A percentile compares a stretch with the other conserved stretches of the same genome.
Conservation (phyloP, 2,329 filamentous ascomycete genomes). For the Thelonectria olida region DNA sequence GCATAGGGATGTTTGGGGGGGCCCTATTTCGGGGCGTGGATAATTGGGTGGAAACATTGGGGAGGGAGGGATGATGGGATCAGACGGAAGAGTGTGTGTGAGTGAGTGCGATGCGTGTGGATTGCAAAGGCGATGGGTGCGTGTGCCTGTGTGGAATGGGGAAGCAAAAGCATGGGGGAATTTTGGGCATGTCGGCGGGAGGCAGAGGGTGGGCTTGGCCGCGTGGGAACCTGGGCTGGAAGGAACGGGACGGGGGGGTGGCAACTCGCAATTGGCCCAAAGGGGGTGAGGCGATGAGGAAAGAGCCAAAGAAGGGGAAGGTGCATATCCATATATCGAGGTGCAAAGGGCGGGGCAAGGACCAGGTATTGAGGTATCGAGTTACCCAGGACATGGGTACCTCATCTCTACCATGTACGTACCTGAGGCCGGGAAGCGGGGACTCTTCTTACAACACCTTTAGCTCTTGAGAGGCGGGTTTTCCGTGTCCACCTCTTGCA, state of each 20-base stretch:
- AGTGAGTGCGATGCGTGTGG: background rate
- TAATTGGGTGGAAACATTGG: conserved; percentile 15
- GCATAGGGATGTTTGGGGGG: conserved; percentile 25
- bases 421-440: conserved; percentile 22
- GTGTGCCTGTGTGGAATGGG: conserved; percentile 36
- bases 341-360: conserved; percentile 5
- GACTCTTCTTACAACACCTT: background rate
- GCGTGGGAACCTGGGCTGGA: conserved; percentile 34
- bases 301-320: background rate
- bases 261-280: conserved; percentile 3
- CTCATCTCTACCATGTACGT: conserved; percentile 19
- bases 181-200: conserved; percentile 36
- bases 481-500: conserved; percentile 9
- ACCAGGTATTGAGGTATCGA: conserved; percentile 20
- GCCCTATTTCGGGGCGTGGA: conserved; percentile 19
- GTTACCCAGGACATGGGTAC: conserved; percentile 18
- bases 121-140: conserved; percentile 7
- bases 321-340: conserved; percentile 38
- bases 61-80: conserved; percentile 8
- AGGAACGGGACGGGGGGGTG: conserved; percentile 16
- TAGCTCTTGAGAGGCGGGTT: conserved; percentile 4
- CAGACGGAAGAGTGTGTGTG: conserved; percentile 10
- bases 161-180: conserved; percentile 32
- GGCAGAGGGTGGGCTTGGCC: conserved; percentile 34
- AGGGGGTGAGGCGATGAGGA: background rate